Evolutionary conservation across 768 basidiomycete genomes (phyloP), one percentile per base, ranked within the genome.

Genomic region (Mrakia frigida): DNA sequence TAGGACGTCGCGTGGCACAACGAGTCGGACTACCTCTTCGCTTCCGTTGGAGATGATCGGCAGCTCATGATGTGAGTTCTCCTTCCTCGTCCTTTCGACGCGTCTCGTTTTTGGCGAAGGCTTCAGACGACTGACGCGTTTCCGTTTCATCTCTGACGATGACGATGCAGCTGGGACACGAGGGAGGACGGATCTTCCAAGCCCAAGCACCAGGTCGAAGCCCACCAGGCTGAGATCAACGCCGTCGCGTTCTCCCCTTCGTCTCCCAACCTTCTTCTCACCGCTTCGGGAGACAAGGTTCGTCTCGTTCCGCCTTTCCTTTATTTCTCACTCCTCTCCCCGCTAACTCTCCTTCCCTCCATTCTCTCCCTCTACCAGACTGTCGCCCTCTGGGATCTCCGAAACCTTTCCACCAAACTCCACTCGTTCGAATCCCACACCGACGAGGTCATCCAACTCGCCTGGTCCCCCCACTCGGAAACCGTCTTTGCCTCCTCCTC

Each of bases 1-100:
- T 78, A 96, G 93, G 97, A 99, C 82, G 95, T 99, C 7, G 94
- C 97, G 80, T 99, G 97, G 97, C 91, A 96, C 83, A 86, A 89
- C 2, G 88, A 87, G 6, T 86, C 90, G 80, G 92, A 93, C 77
- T 89, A 90, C 80, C 84, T 94, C 69, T 93, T 98, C 80, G 94
- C 91, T 3, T 98, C 95, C 79, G 97, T 96, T 43, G 94, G 95
- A 28, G 97, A 99, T 78, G 97, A 99, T 83, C 92, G 91, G 82
- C 89, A 92, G 87, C 87, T 99, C 72, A 89, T 97, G 87, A 87
- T 98, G 94, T 98, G 81, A 70, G 93, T 85, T 5, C 6, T 23
- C 6, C 60, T 16, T 60, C 25, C 13, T 46, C 43, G 9, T 46
- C 59, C 73, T 28, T 21, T 18, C 50, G 41, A 68, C 50, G 76